phyloP scores from a whole-genome alignment of 495 filamentous ascomycete genomes.

The Penicillium pancosmium region DNA sequence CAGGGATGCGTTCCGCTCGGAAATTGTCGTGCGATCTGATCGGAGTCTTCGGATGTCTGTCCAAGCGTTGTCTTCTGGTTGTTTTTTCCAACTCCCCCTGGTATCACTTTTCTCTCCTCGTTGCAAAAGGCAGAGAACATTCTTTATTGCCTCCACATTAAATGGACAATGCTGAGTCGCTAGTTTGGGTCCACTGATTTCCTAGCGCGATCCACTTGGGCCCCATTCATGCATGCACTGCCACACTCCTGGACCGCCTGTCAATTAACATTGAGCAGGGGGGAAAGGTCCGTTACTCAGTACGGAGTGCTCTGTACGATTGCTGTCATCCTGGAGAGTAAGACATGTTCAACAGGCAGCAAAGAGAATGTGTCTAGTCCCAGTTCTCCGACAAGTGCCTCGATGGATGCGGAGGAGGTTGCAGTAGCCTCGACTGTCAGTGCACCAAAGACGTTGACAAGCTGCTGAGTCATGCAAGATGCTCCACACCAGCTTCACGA shows the following conservation, averaged over 20 bases:
- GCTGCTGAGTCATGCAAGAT: conserved; percentile 22
- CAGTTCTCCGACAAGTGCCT: not conserved
- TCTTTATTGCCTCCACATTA: conserved; percentile 30
- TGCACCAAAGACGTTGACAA: conserved; percentile 9
- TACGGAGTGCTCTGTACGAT: not conserved
- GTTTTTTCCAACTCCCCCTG: conserved; percentile 1
- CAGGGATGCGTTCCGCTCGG: not conserved
- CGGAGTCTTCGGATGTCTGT: conserved; percentile 3
- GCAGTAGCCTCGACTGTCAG: conserved; percentile 1
- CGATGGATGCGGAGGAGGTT: conserved; percentile 1
- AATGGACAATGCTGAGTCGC: conserved; percentile 31
- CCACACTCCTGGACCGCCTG: conserved; percentile 43
- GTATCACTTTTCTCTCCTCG: not conserved
- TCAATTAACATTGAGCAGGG: conserved; percentile 33
- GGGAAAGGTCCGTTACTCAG: not conserved
- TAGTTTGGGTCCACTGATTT: conserved; percentile 31
- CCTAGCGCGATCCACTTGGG: conserved; percentile 31
- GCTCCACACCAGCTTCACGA: conserved; percentile 27
- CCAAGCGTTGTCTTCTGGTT: not conserved
- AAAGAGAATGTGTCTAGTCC: not conserved
- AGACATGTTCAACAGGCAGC: conserved; percentile 14
- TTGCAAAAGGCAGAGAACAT: conserved; percentile 28
- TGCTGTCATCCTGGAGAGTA: conserved; percentile 10
- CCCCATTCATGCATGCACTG: conserved; percentile 47
- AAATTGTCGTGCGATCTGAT: not conserved